Percentiles rank a stretch among this genome's conserved stretches.
Evolutionary conservation across 345 rosid genomes (phyloP).

Genomic region (Corchorus olitorius): DNA sequence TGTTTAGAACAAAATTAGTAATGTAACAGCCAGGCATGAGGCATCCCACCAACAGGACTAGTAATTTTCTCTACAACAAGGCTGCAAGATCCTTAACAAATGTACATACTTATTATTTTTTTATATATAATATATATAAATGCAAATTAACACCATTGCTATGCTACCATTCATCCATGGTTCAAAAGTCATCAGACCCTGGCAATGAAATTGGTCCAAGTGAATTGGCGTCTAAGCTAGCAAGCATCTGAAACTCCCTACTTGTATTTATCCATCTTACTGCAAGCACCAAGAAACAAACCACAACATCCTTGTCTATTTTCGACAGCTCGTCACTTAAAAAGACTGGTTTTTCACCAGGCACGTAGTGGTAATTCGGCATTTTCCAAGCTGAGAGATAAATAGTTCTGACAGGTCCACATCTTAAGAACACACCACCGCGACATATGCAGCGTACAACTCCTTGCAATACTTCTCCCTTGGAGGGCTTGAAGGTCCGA

Average conservation of each 20-base stretch:
- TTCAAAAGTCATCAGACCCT: conserved; percentile 30
- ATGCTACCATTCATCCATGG: conserved; percentile 18
- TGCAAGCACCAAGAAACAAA: conserved; percentile 34
- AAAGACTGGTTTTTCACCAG: conserved; percentile 28
- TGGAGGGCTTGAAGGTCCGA: conserved; percentile 31
- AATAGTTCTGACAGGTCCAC: conserved; percentile 35
- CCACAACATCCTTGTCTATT: conserved; percentile 30
- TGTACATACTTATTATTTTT: not conserved
- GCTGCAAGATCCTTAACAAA: not conserved
- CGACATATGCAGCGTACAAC: conserved; percentile 14
- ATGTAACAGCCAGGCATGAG: not conserved
- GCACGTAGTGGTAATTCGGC: conserved; percentile 29
- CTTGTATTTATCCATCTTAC: conserved; percentile 32
- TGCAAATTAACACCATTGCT: not conserved
- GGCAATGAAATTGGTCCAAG: conserved; percentile 37
- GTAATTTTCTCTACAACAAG: not conserved
- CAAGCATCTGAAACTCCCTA: conserved; percentile 33
- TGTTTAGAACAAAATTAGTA: not conserved
- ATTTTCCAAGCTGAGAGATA: conserved; percentile 35
- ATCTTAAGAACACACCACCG: conserved; percentile 26
- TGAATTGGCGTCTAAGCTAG: conserved; percentile 32
- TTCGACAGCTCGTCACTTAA: conserved; percentile 26
- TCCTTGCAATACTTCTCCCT: conserved; percentile 39
- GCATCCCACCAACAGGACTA: not conserved
- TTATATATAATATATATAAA: not conserved